These are phyloP conservation scores for Magnusiomyces tetraspermus DNA, from an alignment of 1,139 yeast species.

Conservation along the genomic window DNA sequence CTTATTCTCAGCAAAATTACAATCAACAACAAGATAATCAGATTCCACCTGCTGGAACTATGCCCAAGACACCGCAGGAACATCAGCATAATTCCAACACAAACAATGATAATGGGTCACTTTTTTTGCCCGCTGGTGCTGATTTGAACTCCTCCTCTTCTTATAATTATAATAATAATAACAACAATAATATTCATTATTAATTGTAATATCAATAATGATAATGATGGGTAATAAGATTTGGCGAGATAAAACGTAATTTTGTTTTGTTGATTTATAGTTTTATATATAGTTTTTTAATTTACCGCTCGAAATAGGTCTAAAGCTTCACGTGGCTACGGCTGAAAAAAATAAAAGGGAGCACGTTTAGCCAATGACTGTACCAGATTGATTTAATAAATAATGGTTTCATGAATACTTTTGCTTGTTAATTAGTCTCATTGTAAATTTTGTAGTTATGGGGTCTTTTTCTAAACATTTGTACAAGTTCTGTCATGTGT, in stretches of 20 bases:
- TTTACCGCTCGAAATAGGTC: too few relatives aligned
- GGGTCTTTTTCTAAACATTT: too few relatives aligned
- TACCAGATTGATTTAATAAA: too few relatives aligned
- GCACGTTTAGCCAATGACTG: too few relatives aligned
- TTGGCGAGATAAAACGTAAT: too few relatives aligned
- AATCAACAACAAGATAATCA: slow-evolving; percentile 1
- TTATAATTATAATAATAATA: neutral
- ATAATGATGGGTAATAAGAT: neutral
- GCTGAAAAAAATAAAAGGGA: too few relatives aligned
- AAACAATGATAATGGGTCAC: neutral
- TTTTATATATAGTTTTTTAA: too few relatives aligned
- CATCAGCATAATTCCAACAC: neutral
- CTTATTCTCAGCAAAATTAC: neutral
- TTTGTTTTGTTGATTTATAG: neutral
- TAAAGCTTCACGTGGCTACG: too few relatives aligned
- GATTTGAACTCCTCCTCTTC: neutral
- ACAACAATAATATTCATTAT: neutral
- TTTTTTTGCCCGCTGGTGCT: slow-evolving; percentile 2
- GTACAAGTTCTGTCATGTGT: too few relatives aligned
- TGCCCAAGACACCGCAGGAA: neutral
- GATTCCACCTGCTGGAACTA: slow-evolving; percentile 5
- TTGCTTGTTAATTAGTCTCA: too few relatives aligned
- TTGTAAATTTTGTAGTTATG: too few relatives aligned
- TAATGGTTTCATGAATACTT: too few relatives aligned
- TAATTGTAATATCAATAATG: neutral